Percentiles rank a stretch among this genome's conserved stretches.
Conservation (phyloP, 148 eudicot species). For the Dianthus caryophyllus region DNA sequence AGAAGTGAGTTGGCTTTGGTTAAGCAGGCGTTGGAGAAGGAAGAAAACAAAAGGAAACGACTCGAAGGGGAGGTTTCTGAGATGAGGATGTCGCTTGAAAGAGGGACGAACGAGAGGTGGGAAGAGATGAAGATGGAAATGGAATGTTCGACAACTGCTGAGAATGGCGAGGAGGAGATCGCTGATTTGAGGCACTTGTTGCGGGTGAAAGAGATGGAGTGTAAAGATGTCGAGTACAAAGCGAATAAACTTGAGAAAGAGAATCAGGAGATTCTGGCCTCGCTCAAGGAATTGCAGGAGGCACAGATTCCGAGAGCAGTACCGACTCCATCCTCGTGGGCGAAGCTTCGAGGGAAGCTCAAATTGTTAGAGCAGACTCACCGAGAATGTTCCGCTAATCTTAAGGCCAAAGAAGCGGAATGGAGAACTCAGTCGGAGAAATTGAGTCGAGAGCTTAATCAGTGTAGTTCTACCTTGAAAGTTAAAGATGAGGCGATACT, state of each 20-base stretch:
- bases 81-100: conserved; percentile 36
- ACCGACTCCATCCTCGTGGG: conserved; percentile 42
- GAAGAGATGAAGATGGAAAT: conserved; percentile 38
- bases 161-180: conserved; percentile 44
- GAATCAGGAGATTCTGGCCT: conserved; percentile 45
- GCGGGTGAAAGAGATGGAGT: conserved; percentile 50
- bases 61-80: conserved; percentile 60
- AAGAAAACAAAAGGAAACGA: conserved; percentile 52
- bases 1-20: conserved; percentile 44
- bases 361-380: conserved; percentile 63
- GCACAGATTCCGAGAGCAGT: conserved; percentile 62
- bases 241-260: conserved; percentile 56
- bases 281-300: conserved; percentile 76
- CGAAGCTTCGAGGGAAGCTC: conserved; percentile 62
- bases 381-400: conserved; percentile 46
- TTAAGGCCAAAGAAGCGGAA: conserved; percentile 57
- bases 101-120: conserved; percentile 29
- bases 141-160: conserved; percentile 34
- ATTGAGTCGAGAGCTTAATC: conserved; percentile 38
- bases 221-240: conserved; percentile 58
- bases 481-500: conserved; percentile 37
- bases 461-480: conserved; percentile 32
- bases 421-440: conserved; percentile 44
- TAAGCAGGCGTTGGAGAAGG: conserved; percentile 64
- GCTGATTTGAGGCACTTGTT: conserved; percentile 50